A percentile compares a stretch with the other conserved stretches of the same genome.
Evolutionary conservation across 164 flowering plant genomes (phyloP).

Genomic region (Kalanchoe fedtschenkoi): DNA sequence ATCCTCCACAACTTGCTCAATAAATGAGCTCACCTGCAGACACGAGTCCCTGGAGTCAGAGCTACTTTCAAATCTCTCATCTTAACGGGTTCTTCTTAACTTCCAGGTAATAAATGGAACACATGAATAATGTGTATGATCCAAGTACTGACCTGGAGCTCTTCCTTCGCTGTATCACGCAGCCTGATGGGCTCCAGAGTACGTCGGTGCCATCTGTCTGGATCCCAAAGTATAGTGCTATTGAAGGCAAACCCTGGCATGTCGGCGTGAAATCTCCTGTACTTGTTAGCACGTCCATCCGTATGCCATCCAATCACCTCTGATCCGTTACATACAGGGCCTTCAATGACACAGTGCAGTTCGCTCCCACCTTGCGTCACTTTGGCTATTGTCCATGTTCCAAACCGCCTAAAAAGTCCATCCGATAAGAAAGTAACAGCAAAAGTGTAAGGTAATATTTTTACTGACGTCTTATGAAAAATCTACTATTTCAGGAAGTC

Average conservation of each 20-base stretch:
- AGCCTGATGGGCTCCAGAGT: slow-evolving; percentile 56
- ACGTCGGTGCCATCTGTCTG: slow-evolving; percentile 70
- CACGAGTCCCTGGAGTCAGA: background rate
- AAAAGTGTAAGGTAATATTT: too few species aligned
- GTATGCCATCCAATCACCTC: slow-evolving; percentile 81
- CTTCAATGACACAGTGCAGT: slow-evolving; percentile 31
- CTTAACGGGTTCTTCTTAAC: background rate
- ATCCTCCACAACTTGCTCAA: slow-evolving; percentile 83
- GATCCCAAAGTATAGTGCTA: slow-evolving; percentile 85
- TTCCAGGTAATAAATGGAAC: background rate
- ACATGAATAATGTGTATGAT: background rate
- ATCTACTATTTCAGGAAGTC: background rate
- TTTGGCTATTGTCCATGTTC: slow-evolving; percentile 73
- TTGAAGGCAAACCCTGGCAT: slow-evolving; percentile 87
- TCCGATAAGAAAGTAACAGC: too few species aligned
- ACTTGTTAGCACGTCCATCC: slow-evolving; percentile 17
- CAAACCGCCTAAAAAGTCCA: slow-evolving; percentile 70
- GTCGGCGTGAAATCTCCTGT: slow-evolving; percentile 61
- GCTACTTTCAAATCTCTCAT: background rate
- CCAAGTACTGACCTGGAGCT: slow-evolving; percentile 38
- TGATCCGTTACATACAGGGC: slow-evolving; percentile 73
- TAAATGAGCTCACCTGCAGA: slow-evolving; percentile 57
- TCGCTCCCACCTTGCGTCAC: slow-evolving; percentile 17
- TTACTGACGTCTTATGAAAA: too few species aligned
- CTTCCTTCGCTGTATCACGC: slow-evolving; percentile 43